phyloP scores from a whole-genome alignment of 2,329 filamentous ascomycete species.

The Amphichorda felina region DNA sequence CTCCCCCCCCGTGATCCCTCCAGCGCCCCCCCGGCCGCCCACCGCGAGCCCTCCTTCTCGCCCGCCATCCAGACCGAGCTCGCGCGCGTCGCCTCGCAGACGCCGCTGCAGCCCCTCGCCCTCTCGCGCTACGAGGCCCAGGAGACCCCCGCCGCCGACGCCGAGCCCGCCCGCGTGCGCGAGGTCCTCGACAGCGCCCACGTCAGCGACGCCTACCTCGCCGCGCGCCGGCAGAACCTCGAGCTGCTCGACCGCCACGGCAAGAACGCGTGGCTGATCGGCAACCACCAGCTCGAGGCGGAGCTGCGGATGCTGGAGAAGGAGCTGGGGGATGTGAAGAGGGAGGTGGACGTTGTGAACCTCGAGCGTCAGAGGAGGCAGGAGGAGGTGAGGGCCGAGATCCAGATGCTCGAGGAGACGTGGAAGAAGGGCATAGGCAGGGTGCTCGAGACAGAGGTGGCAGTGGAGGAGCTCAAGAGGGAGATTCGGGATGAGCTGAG shows the following conservation, averaged over 20 bases:
- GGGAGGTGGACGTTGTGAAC: constrained; percentile 63
- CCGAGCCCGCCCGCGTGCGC: constrained; percentile 34
- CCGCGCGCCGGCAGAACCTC: constrained; percentile 42
- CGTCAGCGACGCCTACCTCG: constrained; percentile 38
- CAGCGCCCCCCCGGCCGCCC: constrained; percentile 33
- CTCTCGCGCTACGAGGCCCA: constrained; percentile 72
- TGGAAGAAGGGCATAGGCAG: constrained; percentile 72
- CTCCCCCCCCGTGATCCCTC: constrained; percentile 27
- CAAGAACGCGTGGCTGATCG: constrained; percentile 83
- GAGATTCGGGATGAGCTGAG: constrained; percentile 55
- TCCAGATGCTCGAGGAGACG: constrained; percentile 59
- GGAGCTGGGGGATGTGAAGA: constrained; percentile 57
- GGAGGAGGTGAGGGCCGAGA: constrained; percentile 59
- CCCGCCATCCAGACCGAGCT: constrained; percentile 58
- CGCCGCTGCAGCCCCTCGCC: constrained; percentile 48
- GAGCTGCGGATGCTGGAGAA: constrained; percentile 53
- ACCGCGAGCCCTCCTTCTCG: constrained; percentile 44
- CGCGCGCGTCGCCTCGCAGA: constrained; percentile 40
- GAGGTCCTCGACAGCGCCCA: constrained; percentile 46
- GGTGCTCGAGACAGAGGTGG: constrained; percentile 78
- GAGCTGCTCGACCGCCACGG: constrained; percentile 69
- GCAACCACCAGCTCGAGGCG: constrained; percentile 69
- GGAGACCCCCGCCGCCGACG: constrained; percentile 30
- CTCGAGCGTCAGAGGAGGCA: constrained; percentile 58
- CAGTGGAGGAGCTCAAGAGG: constrained; percentile 58